phyloP scores from a whole-genome alignment of 345 rosid species.

The Rhizophora apiculata region DNA sequence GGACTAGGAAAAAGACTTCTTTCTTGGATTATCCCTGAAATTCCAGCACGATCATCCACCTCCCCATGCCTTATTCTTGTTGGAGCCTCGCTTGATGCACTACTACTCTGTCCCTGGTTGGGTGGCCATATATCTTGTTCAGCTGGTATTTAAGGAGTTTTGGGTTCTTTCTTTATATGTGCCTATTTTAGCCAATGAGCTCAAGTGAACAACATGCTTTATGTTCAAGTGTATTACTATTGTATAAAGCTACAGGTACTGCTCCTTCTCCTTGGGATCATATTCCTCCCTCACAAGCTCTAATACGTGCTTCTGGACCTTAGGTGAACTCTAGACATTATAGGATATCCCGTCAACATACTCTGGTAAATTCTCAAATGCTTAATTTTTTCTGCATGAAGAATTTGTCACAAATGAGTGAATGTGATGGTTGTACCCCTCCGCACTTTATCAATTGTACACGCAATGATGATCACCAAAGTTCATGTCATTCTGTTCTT shows the following conservation, averaged over 20 bases:
- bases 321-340: constrained; percentile 61
- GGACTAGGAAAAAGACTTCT: constrained; percentile 87
- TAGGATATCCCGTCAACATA: constrained; percentile 53
- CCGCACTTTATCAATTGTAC: background rate
- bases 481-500: background rate
- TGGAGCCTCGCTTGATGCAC: constrained; percentile 92
- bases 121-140: constrained; percentile 61
- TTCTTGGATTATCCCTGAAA: constrained; percentile 50
- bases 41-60: constrained; percentile 54
- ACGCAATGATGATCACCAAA: background rate
- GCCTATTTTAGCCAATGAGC: background rate
- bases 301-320: constrained; percentile 85
- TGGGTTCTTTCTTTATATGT: background rate
- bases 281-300: constrained; percentile 85
- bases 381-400: background rate
- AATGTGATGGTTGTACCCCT: constrained; percentile 3
- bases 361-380: constrained; percentile 42
- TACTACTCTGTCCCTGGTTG: constrained; percentile 87
- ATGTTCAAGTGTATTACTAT: background rate
- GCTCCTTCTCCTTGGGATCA: constrained; percentile 91
- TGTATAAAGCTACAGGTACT: constrained; percentile 34
- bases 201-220: background rate
- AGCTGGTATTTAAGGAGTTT: constrained; percentile 39
- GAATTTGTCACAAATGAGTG: too few species aligned
- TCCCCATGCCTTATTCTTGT: constrained; percentile 87